phyloP scores from a whole-genome alignment of 345 rosid species.

The Pseudoturritis turrita region DNA sequence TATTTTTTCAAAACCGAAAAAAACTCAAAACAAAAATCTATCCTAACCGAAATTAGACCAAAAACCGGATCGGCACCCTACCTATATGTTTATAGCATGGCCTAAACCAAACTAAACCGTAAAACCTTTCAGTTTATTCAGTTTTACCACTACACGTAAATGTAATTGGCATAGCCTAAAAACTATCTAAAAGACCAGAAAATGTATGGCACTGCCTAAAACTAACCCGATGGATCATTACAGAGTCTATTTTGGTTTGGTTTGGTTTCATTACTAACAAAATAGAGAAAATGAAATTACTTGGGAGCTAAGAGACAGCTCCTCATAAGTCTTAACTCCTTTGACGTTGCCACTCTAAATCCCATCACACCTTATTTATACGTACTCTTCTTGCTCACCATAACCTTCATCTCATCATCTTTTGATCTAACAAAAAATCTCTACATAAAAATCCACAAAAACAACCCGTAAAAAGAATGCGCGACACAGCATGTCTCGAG shows the following conservation, averaged over 20 bases:
- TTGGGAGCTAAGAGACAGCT: slow-evolving; percentile 17
- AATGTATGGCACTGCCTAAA: neutral
- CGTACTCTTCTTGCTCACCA: slow-evolving; percentile 30
- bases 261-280: slow-evolving; percentile 3
- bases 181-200: neutral
- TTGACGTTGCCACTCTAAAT: slow-evolving; percentile 26
- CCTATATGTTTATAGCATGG: neutral
- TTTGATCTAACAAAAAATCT: neutral
- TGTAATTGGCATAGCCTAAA: neutral
- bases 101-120: neutral
- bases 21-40: no score
- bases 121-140: neutral
- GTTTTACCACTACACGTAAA: neutral
- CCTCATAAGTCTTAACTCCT: slow-evolving; percentile 17
- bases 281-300: neutral
- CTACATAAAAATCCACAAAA: neutral
- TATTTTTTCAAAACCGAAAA: neutral
- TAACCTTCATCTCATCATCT: slow-evolving; percentile 28
- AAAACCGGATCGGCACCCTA: neutral
- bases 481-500: slow-evolving; percentile 28
- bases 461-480: slow-evolving; percentile 2
- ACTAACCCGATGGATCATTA: neutral
- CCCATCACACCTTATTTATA: slow-evolving; percentile 26
- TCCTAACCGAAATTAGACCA: neutral
- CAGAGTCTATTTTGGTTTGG: slow-evolving; percentile 7